Evolutionary conservation across 148 eudicot species (phyloP), one percentile per base, ranked within the genome.

Genomic region (Mesembryanthemum crystallinum): DNA sequence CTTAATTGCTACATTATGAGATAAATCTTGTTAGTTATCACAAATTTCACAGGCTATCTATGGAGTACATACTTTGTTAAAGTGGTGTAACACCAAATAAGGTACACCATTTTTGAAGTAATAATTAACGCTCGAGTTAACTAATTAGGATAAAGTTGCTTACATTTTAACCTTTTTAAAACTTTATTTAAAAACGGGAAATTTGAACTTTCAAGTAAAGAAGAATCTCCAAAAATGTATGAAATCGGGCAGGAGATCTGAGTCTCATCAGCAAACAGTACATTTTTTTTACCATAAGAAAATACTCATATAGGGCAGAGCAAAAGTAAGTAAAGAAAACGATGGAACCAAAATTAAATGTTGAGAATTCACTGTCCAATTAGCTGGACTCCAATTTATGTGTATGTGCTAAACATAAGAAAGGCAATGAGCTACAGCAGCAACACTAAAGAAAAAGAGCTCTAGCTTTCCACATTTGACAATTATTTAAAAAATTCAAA

Each of bases 331-430:
- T 3, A 35, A 35, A 35, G 39, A 35, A 35, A 35, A 35, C 39
- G 39, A 35, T 35, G 6, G 30, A 24, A 11, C n/a, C 2, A 63
- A 29, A 74, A 47, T 57, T 10, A 5, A 10, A 24, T 51, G 32
- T 23, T 47, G 29, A 51, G 1, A 3, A 24, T 9, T 29, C 12
- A 69, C 58, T 43, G 39, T 47, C 18, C 8, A 49, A 49, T 30
- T 71, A 77, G 73, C 32, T 70, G 76, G 77, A 78, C 47, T 67
- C 71, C 81, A 73, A 39, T 69, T 69, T 45, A 77, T 63, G 57
- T 49, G 71, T 45, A 77, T 63, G 57, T 49, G 71, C 51, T 25
- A 66, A 78, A 64, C 76, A 78, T 78, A 45, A 78, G 39, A 71
- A 78, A 72, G 73, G 80, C 24, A 64, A 71, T 35, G 29, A 65